Evolutionary conservation across 2,329 filamentous ascomycete genomes (phyloP).

Genomic region (Ciborinia camelliae): DNA sequence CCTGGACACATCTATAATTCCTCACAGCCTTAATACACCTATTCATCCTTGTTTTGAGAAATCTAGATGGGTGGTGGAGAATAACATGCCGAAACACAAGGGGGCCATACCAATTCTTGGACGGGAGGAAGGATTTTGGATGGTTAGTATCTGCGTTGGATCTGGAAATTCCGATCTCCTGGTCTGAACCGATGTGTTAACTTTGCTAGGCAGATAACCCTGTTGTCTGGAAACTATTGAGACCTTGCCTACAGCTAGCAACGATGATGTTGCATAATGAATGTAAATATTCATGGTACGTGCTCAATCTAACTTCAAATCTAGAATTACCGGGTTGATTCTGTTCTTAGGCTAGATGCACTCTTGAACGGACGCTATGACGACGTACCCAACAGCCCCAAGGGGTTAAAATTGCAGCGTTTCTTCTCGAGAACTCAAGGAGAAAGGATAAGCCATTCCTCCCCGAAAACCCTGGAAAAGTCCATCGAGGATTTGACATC

Average conservation of each 20-base stretch:
- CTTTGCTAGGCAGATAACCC: background rate
- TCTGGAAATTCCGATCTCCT: background rate
- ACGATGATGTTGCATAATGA: conserved; percentile 6
- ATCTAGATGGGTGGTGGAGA: conserved; percentile 13
- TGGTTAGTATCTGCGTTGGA: conserved; percentile 15
- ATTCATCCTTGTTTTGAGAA: conserved; percentile 18
- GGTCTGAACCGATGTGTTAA: background rate
- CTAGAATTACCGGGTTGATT: background rate
- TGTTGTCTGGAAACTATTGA: background rate
- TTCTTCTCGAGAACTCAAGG: background rate
- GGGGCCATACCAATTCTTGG: conserved; percentile 20
- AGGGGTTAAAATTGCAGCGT: background rate
- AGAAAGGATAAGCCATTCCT: background rate
- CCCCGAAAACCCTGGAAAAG: background rate
- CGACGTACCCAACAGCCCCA: background rate
- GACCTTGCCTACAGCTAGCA: conserved; percentile 3
- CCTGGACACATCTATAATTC: background rate
- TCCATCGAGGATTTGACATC: background rate
- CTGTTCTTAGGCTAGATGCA: background rate
- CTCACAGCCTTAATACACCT: conserved; percentile 1
- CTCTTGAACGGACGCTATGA: background rate
- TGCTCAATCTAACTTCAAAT: background rate
- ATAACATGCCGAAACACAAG: conserved; percentile 15
- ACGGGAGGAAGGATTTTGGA: conserved; percentile 18
- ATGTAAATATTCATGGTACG: conserved; percentile 7